Evolutionary conservation across 73 alveolate genomes (phyloP), one percentile per base, ranked within the genome.

Genomic region (Paramecium bursaria): DNA sequence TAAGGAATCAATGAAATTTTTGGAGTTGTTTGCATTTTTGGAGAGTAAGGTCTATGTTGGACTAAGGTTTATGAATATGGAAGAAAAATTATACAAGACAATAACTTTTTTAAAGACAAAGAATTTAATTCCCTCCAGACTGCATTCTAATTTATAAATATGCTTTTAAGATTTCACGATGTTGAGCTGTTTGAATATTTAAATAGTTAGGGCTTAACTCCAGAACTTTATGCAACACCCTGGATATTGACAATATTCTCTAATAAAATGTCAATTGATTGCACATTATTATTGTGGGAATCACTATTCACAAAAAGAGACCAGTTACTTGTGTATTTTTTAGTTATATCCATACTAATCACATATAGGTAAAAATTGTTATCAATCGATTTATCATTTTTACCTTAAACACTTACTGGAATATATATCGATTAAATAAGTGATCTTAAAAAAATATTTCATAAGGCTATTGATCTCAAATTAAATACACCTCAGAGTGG

Each of bases 1-100:
- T 17, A 67, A 67, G 82, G 82, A 67, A 67, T 67, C 46, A 67
- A 67, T 67, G 82, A 67, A 39, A 67, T 67, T 39, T 67, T 67
- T 67, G 82, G 50, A 35, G 82, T 67, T 19, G 82, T 67, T 35
- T 53, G 60, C 13, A 47, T 67, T 4, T 67, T 67, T 67, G 44
- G 44, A 39, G 82, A 67, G 10, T 19, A 47, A 39, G 82, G 82
- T 25, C 55, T 67, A 5, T 67, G 60, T 11, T 67, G 82, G 82
- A 57, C 33, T 19, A 67, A 67, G n/a, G 55, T 67, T 2, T 67
- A 67, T 67, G 82, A 67, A 42, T 67, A 67, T 67, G 82, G 50
- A 7, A 53, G 82, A 25, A 67, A 67, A 42, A 42, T 67, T 14
- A 67, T 67, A 33, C 42, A 39, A 3, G 55, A 31, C 44, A 33